Conservation (phyloP, 805 yeast genomes). For the Candida nemodendra region DNA sequence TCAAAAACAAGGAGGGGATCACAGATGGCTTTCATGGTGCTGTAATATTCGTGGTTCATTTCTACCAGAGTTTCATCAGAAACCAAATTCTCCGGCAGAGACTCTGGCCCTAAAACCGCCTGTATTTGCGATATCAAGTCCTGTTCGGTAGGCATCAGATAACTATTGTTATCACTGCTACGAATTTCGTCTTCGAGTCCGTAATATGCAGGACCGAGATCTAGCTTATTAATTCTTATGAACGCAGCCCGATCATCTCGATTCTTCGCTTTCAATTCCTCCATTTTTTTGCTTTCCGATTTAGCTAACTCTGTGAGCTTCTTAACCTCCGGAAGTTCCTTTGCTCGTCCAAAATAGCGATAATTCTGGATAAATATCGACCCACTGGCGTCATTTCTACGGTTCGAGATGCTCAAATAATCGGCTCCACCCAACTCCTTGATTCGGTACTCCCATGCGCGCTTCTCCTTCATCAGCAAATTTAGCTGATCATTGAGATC, state of each 20-base stretch:
- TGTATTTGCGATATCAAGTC: constrained; percentile 14
- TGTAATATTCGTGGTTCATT: constrained; percentile 4
- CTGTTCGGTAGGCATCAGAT: constrained; percentile 9
- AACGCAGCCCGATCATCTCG: constrained; percentile 11
- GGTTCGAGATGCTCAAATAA: constrained; percentile 35
- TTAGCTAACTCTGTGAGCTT: constrained; percentile 39
- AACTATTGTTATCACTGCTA: background rate
- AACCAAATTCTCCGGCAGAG: constrained; percentile 9
- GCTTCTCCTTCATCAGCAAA: constrained; percentile 60
- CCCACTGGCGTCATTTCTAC: constrained; percentile 5
- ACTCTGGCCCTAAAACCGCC: constrained; percentile 15
- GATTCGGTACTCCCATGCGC: constrained; percentile 78
- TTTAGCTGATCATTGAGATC: constrained; percentile 76
- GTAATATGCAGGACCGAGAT: constrained; percentile 39
- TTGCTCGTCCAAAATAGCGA: constrained; percentile 81
- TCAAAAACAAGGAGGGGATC: constrained; percentile 31
- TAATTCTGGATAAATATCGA: constrained; percentile 46
- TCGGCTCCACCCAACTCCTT: constrained; percentile 73
- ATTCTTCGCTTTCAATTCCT: constrained; percentile 14
- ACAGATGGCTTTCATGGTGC: background rate
- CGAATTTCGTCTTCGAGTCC: constrained; percentile 39
- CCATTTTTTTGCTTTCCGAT: constrained; percentile 20
- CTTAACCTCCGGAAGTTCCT: constrained; percentile 72
- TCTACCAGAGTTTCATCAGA: constrained; percentile 15
- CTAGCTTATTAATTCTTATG: constrained; percentile 9